Percentiles rank a stretch among this genome's conserved stretches.
Conservation (phyloP, 306 rosid species). For the Corylus americana region DNA sequence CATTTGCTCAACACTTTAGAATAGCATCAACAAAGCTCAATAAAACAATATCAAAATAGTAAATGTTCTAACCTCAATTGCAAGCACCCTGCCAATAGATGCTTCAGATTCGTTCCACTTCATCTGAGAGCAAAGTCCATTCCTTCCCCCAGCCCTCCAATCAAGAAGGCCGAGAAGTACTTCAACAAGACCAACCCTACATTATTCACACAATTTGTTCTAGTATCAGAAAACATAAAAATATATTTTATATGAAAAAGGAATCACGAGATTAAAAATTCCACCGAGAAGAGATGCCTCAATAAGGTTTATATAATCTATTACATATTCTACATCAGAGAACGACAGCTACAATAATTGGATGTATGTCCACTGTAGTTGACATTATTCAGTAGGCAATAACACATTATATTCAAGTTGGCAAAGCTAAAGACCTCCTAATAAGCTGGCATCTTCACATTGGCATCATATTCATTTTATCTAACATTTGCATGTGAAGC, state of each 20-base stretch:
- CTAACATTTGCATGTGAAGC: not conserved
- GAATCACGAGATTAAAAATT: not conserved
- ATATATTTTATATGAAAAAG: conserved; percentile 2
- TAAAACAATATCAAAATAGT: not conserved
- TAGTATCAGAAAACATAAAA: conserved; percentile 20
- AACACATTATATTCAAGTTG: not conserved
- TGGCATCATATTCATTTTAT: not conserved
- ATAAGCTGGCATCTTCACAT: not conserved
- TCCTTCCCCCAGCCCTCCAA: conserved; percentile 99
- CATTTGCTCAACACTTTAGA: not conserved
- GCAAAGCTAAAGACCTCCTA: not conserved
- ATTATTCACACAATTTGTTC: conserved; percentile 34
- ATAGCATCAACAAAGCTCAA: conserved; percentile 21
- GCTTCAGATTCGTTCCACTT: conserved; percentile 99
- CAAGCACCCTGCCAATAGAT: conserved; percentile 96
- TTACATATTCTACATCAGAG: not conserved
- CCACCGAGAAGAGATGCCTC: not conserved
- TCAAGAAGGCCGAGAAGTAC: conserved; percentile 99
- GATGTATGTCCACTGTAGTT: not conserved
- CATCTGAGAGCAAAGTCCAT: conserved; percentile 94
- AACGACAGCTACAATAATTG: not conserved
- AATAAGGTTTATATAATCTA: not conserved
- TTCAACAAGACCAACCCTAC: conserved; percentile 96
- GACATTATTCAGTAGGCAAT: not conserved
- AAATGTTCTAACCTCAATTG: conserved; percentile 76